Percentiles rank a stretch among this genome's conserved stretches.
Evolutionary conservation across 2,329 filamentous ascomycete species (phyloP).

Genomic region (Microthyrium microscopicum): DNA sequence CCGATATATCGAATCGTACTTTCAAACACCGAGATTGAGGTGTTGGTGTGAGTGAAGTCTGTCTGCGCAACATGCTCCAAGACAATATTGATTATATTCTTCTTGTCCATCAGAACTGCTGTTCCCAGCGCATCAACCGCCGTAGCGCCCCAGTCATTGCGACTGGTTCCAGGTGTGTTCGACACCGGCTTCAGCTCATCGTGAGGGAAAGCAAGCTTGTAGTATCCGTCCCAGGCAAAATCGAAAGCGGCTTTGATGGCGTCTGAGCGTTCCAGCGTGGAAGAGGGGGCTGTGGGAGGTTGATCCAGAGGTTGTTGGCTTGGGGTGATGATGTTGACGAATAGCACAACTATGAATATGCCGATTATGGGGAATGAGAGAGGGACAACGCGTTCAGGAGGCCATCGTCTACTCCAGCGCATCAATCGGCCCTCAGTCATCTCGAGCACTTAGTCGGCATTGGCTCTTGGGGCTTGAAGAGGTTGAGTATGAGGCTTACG

Average conservation of each 20-base stretch:
- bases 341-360: no score
- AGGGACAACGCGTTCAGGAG: no score
- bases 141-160: constrained; percentile 72
- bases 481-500: no score
- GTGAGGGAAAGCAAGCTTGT: constrained; percentile 16
- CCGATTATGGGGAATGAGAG: no score
- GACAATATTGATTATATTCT: constrained; percentile 51
- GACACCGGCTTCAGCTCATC: constrained; percentile 46
- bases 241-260: constrained; percentile 15
- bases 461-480: no score
- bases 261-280: constrained; percentile 9
- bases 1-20: constrained; percentile 80
- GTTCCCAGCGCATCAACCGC: constrained; percentile 69
- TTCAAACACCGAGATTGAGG: constrained; percentile 61
- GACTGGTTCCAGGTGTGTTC: constrained; percentile 40
- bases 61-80: constrained; percentile 53
- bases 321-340: no score
- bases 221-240: constrained; percentile 20
- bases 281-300: no score
- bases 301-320: no score
- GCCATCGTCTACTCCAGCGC: no score
- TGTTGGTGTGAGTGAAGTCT: constrained; percentile 39
- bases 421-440: no score
- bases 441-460: no score
- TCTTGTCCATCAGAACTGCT: constrained; percentile 58